Evolutionary conservation across 148 eudicot species (phyloP), one percentile per base, ranked within the genome.

Genomic region (Silene latifolia): DNA sequence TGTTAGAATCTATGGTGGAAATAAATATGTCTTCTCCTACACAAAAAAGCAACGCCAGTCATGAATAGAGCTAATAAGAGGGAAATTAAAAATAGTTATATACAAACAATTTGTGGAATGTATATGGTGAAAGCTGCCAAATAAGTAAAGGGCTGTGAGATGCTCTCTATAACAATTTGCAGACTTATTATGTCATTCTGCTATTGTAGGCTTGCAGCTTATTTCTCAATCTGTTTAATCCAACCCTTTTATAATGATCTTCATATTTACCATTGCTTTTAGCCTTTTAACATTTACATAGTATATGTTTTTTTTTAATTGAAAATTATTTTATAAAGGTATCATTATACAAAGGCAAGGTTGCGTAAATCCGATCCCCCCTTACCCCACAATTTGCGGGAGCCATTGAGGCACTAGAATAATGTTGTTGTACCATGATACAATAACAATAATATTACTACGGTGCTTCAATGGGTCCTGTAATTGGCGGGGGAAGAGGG

Each of bases 1-100:
- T 72, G 73, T 56, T 76, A 72, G 77, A 75, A 75, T 25, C 75
- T 54, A 51, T 44, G 72, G 79, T 72, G 63, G 78, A 48, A 76
- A 77, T 74, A 60, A 79, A 61, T 69, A 74, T 51, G 69, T 72
- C 73, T 47, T 64, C 63, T 72, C 64, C 58, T 32, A 61, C 20
- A 12, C 67, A 15, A 57, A 54, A 69, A 69, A 15, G 12, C 29
- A 8, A 64, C 57, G 56, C 29, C 56, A 68, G 17, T 46, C 63
- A 15, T 54, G 63, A 65, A 35, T 12, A 62, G 44, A 21, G 15
- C 8, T 23, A 44, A 24, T 18, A 23, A 23, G 42, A 46, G 35
- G 42, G 24, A 15, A 72, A 60, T 13, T 51, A 1, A 60, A 23
- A 18, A 62, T 11, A 12, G 68, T 20, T 62, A 32, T 32, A 63